Percentiles rank a stretch among this genome's conserved stretches.
phyloP scores from a whole-genome alignment of 2,329 filamentous ascomycete genomes.

The Penicillium nordicum region DNA sequence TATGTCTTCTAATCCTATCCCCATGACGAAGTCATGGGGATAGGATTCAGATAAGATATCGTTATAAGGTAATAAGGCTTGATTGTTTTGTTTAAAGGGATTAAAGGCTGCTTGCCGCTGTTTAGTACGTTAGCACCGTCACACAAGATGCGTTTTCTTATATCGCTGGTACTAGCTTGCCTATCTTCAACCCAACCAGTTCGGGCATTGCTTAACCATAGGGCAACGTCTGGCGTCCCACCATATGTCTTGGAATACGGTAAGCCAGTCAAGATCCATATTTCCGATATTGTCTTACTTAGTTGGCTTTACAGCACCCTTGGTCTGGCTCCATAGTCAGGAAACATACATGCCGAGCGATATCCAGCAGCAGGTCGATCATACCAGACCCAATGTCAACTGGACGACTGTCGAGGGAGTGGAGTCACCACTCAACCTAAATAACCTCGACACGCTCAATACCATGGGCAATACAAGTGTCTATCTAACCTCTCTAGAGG shows the following conservation, averaged over 20 bases:
- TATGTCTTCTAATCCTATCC: not conserved
- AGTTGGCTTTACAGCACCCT: slow-evolving; percentile 41
- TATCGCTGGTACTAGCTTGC: slow-evolving; percentile 6
- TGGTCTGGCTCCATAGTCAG: slow-evolving; percentile 50
- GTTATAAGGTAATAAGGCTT: not conserved
- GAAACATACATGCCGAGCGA: slow-evolving; percentile 52
- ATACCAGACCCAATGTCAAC: slow-evolving; percentile 48
- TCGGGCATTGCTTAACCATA: not conserved
- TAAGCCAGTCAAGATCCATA: slow-evolving; percentile 16
- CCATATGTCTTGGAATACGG: slow-evolving; percentile 48
- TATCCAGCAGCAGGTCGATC: slow-evolving; percentile 45
- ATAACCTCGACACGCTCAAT: slow-evolving; percentile 51
- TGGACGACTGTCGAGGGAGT: slow-evolving; percentile 38
- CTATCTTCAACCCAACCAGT: slow-evolving; percentile 4
- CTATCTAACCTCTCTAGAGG: slow-evolving; percentile 50
- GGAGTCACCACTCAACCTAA: slow-evolving; percentile 43
- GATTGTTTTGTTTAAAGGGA: not conserved
- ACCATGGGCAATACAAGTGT: slow-evolving; percentile 44
- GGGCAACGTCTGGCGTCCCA: slow-evolving; percentile 33
- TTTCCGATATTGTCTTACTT: not conserved
- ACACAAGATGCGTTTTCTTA: slow-evolving; percentile 5
- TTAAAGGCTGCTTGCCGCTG: not conserved
- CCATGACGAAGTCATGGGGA: slow-evolving; percentile 8
- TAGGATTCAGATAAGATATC: not conserved
- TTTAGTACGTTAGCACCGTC: not conserved